Base-by-base conservation (phyloP, 257 asterid genomes). In the Coffea eugenioides region DNA sequence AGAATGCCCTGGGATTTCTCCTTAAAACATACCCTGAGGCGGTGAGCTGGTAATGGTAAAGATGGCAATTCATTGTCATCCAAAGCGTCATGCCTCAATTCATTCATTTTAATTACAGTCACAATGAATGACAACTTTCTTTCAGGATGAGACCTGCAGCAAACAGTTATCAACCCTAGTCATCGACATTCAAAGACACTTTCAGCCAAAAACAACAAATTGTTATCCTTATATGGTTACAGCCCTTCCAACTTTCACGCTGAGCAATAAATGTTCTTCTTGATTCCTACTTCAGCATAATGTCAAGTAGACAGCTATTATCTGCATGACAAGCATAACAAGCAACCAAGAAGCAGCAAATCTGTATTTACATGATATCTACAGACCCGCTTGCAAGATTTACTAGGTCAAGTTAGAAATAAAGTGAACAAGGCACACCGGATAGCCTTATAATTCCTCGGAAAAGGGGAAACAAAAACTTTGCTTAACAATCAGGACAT, bases 401-500 rank as follows among this genome's bases (percentile, higher is more conserved):
- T 56, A 23, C 45, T 57, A 20, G 69, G 45, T 54, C 69, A 36
- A 31, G 54, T 5, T 18, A 25, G 78, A 39, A 54, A 31, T 34
- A 73, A 16, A 54, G 52, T 16, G 52, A 27, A 49, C 61, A 74
- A 56, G n/a, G n/a, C 36, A 75, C 70, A n/a, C 27, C 9, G 59
- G 25, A 56, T 3, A 57, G 11, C 65, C 65, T 6, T 68, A 21
- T 20, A 74, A 75, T 57, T 75, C n/a, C 54, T 8, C 36, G 74
- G 6, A 78, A 76, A 70, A 61, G 48, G 74, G 49, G 34, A 31
- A 31, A 31, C 34, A 59, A 57, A 67, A 76, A 15, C 10, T 25
- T 48, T 59, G 11, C 65, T 69, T 45, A 56, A 61, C 69, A 70
- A 78, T 74, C 80, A 84, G 49, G 74, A 77, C 31, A 43, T 69